Percentiles rank a stretch among this genome's conserved stretches.
Conservation (phyloP, 2,329 filamentous ascomycete species). For the Ceratocystis harringtonii region DNA sequence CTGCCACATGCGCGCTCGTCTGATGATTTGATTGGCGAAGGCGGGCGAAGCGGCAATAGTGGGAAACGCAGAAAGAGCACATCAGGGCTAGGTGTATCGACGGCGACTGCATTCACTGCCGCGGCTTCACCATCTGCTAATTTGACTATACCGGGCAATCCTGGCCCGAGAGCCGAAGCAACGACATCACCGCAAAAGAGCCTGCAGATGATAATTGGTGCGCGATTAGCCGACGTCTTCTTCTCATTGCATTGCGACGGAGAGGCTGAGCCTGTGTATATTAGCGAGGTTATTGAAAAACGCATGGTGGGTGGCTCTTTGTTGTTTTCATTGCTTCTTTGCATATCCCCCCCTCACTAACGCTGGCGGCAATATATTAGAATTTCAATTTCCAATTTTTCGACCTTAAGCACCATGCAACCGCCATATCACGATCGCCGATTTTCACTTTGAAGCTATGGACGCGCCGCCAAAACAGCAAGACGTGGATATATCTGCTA, state of each 20-base stretch:
- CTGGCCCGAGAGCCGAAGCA: constrained; percentile 27
- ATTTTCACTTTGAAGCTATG: constrained; percentile 57
- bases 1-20: constrained; percentile 43
- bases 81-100: not conserved
- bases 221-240: constrained; percentile 70
- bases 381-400: constrained; percentile 86
- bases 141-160: constrained; percentile 25
- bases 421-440: constrained; percentile 49
- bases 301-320: constrained; percentile 41
- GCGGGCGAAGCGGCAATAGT: not conserved
- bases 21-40: constrained; percentile 25
- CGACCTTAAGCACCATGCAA: constrained; percentile 50
- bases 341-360: not conserved
- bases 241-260: constrained; percentile 59
- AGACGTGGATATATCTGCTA: constrained; percentile 48
- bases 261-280: constrained; percentile 62
- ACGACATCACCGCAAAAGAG: constrained; percentile 47
- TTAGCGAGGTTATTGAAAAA: constrained; percentile 66
- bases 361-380: constrained; percentile 23
- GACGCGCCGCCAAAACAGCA: constrained; percentile 40
- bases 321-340: not conserved
- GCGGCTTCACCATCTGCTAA: not conserved
- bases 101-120: not conserved
- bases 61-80: constrained; percentile 54
- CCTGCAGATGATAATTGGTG: constrained; percentile 57